Evolutionary conservation across 768 basidiomycete species (phyloP).

Genomic region (Termitomyces sp.): DNA sequence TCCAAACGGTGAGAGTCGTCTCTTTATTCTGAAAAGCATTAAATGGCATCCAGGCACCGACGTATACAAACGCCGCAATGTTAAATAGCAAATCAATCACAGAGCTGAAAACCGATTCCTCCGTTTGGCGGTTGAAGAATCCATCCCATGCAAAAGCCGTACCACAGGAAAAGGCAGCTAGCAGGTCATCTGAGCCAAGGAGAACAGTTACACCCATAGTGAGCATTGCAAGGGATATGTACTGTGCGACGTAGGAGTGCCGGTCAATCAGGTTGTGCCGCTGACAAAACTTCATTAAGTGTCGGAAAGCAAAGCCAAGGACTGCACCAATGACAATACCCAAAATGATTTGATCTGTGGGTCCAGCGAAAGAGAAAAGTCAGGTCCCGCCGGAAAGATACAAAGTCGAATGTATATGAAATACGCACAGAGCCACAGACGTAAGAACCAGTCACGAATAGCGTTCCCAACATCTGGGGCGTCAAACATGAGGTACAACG

Average conservation of each 20-base stretch:
- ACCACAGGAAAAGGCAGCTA: slow-evolving; percentile 93
- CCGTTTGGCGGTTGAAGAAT: slow-evolving; percentile 90
- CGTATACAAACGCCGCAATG: slow-evolving; percentile 90
- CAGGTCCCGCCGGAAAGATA: slow-evolving; percentile 3
- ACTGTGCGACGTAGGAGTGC: slow-evolving; percentile 93
- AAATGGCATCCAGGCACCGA: slow-evolving; percentile 98
- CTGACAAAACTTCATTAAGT: slow-evolving; percentile 93
- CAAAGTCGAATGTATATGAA: too few species aligned
- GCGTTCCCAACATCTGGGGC: slow-evolving; percentile 53
- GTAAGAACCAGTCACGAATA: slow-evolving; percentile 82
- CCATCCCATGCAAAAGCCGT: slow-evolving; percentile 97
- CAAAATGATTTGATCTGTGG: slow-evolving; percentile 73
- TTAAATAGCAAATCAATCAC: slow-evolving; percentile 97
- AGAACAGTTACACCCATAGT: slow-evolving; percentile 83
- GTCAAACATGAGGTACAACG: slow-evolving; percentile 84
- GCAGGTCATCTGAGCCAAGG: slow-evolving; percentile 88
- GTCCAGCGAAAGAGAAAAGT: background rate
- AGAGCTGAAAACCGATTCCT: slow-evolving; percentile 92
- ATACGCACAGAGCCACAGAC: slow-evolving; percentile 80
- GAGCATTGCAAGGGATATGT: slow-evolving; percentile 77
- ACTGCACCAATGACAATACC: slow-evolving; percentile 72
- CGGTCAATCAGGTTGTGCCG: slow-evolving; percentile 84
- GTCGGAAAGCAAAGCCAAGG: slow-evolving; percentile 76
- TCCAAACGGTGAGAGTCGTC: slow-evolving; percentile 76
- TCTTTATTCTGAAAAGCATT: slow-evolving; percentile 61